Evolutionary conservation across 768 basidiomycete genomes (phyloP).

Genomic region (Suillus decipiens): DNA sequence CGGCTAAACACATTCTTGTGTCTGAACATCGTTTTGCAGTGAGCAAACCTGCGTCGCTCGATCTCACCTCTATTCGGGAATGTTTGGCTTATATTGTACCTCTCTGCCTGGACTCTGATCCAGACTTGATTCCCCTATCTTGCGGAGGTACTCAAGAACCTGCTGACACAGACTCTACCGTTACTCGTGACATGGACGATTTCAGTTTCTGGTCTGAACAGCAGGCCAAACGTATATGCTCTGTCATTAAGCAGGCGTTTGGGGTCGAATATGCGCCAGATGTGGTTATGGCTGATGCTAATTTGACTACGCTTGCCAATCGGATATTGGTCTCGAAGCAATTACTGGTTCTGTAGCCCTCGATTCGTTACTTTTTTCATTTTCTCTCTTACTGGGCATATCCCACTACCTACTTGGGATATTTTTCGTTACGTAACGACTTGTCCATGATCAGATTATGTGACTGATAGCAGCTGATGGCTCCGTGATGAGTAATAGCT

Average conservation of each 20-base stretch:
- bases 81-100: constrained; percentile 78
- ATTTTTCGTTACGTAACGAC: constrained; percentile 6
- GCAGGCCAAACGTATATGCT: constrained; percentile 89
- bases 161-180: constrained; percentile 20
- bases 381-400: not conserved
- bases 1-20: not conserved
- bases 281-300: constrained; percentile 93
- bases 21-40: constrained; percentile 45
- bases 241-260: constrained; percentile 78
- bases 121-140: constrained; percentile 73
- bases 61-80: constrained; percentile 64
- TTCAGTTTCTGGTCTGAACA: constrained; percentile 91
- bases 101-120: constrained; percentile 85
- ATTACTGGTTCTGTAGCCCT: constrained; percentile 37
- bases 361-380: constrained; percentile 13
- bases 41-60: constrained; percentile 62
- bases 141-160: constrained; percentile 45
- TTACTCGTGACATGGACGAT: constrained; percentile 79
- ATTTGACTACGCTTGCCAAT: constrained; percentile 80
- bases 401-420: not conserved
- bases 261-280: constrained; percentile 87
- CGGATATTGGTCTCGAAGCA: constrained; percentile 80
- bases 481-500: no score
- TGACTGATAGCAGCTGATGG: not conserved
- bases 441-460: not conserved